Evolutionary conservation across 1,284 basidiomycete genomes (phyloP).

Genomic region (Acaromyces ingoldii): DNA sequence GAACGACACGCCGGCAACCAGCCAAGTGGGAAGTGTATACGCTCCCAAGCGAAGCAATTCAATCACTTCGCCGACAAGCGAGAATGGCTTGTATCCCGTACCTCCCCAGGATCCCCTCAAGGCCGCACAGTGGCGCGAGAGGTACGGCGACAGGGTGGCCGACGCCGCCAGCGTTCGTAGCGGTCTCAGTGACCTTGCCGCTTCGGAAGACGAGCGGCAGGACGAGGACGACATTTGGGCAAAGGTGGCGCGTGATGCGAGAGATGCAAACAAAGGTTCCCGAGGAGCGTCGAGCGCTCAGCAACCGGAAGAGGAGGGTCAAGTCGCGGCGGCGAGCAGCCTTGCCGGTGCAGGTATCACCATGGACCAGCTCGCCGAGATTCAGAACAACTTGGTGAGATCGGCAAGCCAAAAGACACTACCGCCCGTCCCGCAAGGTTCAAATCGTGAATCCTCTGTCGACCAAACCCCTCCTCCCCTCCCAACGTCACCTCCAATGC

Average conservation of each 20-base stretch:
- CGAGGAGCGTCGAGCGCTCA: too few relatives aligned
- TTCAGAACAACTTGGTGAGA: constrained; percentile 28
- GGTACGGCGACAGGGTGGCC: constrained; percentile 22
- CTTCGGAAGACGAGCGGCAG: constrained; percentile 11
- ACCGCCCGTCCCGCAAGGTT: background rate
- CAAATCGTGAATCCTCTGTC: too few relatives aligned
- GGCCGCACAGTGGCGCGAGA: constrained; percentile 21
- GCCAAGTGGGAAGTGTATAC: too few relatives aligned
- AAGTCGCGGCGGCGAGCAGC: constrained; percentile 15
- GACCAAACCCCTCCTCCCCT: too few relatives aligned
- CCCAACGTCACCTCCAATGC: too few relatives aligned
- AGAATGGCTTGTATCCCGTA: too few relatives aligned
- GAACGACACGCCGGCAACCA: too few relatives aligned
- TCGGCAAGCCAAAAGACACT: constrained; percentile 17
- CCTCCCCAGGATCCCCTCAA: too few relatives aligned
- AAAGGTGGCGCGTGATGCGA: constrained; percentile 21
- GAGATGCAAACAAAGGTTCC: too few relatives aligned
- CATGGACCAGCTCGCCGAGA: constrained; percentile 28
- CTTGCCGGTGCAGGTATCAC: constrained; percentile 30
- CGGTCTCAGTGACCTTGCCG: background rate
- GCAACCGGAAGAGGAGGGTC: too few relatives aligned
- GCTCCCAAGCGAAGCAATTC: too few relatives aligned
- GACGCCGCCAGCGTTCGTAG: background rate
- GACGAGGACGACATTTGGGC: constrained; percentile 40
- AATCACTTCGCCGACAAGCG: too few relatives aligned